Evolutionary conservation across 164 flowering plant species (phyloP), one percentile per base, ranked within the genome.

Genomic region (Vitis rotundifolia): DNA sequence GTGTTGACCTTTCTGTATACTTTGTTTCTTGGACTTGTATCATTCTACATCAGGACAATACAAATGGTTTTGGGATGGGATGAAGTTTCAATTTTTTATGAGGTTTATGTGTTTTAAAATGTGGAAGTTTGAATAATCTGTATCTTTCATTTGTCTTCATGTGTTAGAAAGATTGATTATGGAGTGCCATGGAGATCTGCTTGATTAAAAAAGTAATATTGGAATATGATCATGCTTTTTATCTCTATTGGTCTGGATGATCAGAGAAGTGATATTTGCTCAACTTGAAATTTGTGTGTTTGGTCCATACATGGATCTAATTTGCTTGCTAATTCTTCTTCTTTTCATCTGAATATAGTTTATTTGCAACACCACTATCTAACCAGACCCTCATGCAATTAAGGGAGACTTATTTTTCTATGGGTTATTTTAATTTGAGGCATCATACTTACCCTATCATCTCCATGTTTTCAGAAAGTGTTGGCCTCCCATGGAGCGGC

Each of bases 401-500:
- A 37, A 37, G 3, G 7, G 44, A 37, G 44, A 37, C 44, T 37
- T 37, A 5, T 37, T 37, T 37, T 37, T 22, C 26, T 22, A 22
- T 22, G 26, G 26, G 26, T 22, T 22, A 22, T 22, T 22, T 22
- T 22, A 22, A 22, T 22, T 22, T 22, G 26, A 22, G 44, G 44
- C 44, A 3, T 37, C 10, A 56, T 63, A 19, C 13, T 57, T 60
- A 28, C 65, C 53, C 49, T 62, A 37, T 29, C 31, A 47, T 65
- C 54, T 76, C 54, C 37, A 11, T 61, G 1, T 68, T 11, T 73
- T 54, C 66, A 96, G 99, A 96, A 86, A 92, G 86, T 93, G 58
- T 72, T 96, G 85, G 97, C 98, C 15, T 82, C 85, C 22, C 91
- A 92, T 73, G 98, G 99, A 79, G 98, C 97, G 51, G 67, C 86